Conservation (phyloP, 352 stramenopile genomes). For the Phytophthora meadii region DNA sequence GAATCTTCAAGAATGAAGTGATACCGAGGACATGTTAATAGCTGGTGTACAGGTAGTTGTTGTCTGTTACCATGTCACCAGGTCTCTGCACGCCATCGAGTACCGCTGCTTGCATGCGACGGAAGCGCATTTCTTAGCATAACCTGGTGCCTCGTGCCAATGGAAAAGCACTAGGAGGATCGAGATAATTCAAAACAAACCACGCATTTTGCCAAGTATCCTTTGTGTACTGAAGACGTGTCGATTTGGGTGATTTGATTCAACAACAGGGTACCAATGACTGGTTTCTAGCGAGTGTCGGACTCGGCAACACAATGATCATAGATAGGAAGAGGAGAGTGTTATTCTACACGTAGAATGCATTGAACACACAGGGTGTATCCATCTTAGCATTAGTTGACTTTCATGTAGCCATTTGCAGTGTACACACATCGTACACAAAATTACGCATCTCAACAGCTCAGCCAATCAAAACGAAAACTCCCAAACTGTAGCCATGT, state of each 20-base stretch:
- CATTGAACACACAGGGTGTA: background rate
- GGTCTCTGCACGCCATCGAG: background rate
- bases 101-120: background rate
- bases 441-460: constrained; percentile 3
- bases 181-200: background rate
- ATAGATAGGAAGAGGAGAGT: too few species aligned
- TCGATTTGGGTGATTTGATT: background rate
- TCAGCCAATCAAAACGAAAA: constrained; percentile 21
- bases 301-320: too few species aligned
- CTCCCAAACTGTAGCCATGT: constrained; percentile 70
- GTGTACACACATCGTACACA: background rate
- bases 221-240: background rate
- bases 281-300: background rate
- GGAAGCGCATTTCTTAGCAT: constrained; percentile 3
- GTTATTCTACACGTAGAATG: too few species aligned
- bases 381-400: background rate
- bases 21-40: background rate
- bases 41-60: too few species aligned
- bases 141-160: background rate
- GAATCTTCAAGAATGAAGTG: constrained; percentile 1
- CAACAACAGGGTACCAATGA: background rate
- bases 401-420: background rate
- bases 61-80: background rate
- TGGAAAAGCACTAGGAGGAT: background rate
- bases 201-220: too few species aligned